Base-by-base conservation (phyloP, 1,284 basidiomycete species). In the Irpex rosettiformis region DNA sequence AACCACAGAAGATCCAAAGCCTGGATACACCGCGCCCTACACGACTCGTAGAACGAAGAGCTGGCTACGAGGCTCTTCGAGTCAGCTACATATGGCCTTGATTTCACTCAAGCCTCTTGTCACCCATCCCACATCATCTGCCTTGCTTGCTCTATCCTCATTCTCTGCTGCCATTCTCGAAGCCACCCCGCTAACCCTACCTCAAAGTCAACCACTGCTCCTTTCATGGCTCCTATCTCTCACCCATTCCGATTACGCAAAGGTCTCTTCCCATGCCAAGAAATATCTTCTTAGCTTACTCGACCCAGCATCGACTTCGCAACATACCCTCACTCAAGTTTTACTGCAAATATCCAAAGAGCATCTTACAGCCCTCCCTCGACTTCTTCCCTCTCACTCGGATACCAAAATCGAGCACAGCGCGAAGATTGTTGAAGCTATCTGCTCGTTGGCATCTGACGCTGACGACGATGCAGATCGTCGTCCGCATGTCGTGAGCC, bases 361-460 rank as follows among this genome's bases (percentile, higher is more conserved):
- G 47, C 83, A 85, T 59, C 77, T 96, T 30, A 74, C 82, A n/a
- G 76, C 86, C 0, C 75, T 97, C 3, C 92, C 94, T n/a, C 83
- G 85, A 8, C 75, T 90, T 8, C 78, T 96, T 42, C 76, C 80
- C 5, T 83, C 85, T 3, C 84, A 83, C 54, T 82, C 89, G 13
- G 91, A 94, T 64, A 71, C 79, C 10, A 88, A 88, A 68, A 81
- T 93, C 11, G 80, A 83, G 62, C 88, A 91, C 65, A 73, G 81
- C 4, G 82, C 88, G 2, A 75, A 79, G 3, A 77, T 91, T 60
- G 78, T 96, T 57, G 82, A 84, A 53, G 88, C 91, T 1, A 80
- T 90, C 1, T 91, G 93, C 64, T 73, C 18, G 49, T 37, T 54
- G 42, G 70, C 87, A 3, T 61, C 66, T n/a, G 56, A 66, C n/a